A percentile compares a stretch with the other conserved stretches of the same genome.
Evolutionary conservation across 2,329 filamentous ascomycete genomes (phyloP).

Genomic region (Colletotrichum tanaceti): DNA sequence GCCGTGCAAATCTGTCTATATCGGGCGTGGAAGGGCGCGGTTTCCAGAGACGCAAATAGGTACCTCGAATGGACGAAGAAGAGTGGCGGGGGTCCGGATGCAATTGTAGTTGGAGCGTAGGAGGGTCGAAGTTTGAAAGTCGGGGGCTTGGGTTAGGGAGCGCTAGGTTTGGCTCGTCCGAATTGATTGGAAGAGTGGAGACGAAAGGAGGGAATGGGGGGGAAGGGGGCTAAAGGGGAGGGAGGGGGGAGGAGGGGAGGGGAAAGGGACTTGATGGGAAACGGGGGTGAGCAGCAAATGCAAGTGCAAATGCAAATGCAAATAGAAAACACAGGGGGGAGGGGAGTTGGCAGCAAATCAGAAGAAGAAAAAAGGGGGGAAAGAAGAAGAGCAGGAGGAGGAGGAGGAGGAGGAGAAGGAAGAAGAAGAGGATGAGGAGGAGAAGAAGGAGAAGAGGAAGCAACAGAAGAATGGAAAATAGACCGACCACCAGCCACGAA

Average conservation of each 20-base stretch:
- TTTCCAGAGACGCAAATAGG: constrained; percentile 36
- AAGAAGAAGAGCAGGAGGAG: not conserved
- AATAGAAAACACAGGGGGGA: no score
- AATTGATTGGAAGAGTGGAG: constrained; percentile 40
- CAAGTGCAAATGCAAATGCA: constrained; percentile 25
- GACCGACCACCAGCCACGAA: constrained; percentile 6
- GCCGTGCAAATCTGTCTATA: constrained; percentile 36
- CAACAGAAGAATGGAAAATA: constrained; percentile 11
- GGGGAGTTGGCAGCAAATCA: no score
- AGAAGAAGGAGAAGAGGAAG: not conserved
- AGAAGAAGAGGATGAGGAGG: not conserved
- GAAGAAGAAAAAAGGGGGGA: no score
- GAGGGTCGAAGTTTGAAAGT: constrained; percentile 35
- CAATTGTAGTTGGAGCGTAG: constrained; percentile 40
- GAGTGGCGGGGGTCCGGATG: constrained; percentile 35
- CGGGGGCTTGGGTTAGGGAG: constrained; percentile 35
- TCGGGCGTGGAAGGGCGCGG: constrained; percentile 20
- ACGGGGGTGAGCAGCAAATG: constrained; percentile 30
- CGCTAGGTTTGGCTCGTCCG: constrained; percentile 38
- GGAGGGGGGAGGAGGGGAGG: not conserved
- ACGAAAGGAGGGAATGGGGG: constrained; percentile 16
- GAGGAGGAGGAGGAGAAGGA: not conserved
- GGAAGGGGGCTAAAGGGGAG: constrained; percentile 9
- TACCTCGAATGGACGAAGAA: constrained; percentile 35
- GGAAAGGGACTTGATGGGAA: constrained; percentile 25